Conservation (phyloP, 257 asterid species). For the Solanum boliviense region DNA sequence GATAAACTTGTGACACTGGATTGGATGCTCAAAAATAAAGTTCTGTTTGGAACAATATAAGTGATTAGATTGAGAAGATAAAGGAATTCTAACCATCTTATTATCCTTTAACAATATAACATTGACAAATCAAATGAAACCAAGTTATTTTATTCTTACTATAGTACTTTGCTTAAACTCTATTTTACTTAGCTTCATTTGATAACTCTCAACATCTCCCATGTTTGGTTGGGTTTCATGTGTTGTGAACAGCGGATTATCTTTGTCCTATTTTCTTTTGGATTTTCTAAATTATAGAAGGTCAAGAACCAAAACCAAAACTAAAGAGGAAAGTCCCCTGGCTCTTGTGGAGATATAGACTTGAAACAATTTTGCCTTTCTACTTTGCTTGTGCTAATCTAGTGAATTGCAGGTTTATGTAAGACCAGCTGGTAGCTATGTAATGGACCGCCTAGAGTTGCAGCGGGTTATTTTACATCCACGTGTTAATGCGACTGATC, state of each 20-base stretch:
- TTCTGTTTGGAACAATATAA: background rate
- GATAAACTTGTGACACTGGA: background rate
- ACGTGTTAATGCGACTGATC: constrained; percentile 43
- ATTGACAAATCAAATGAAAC: background rate
- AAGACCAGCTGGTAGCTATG: constrained; percentile 95
- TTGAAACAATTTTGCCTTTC: constrained; percentile 11
- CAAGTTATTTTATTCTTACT: background rate
- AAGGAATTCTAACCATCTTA: background rate
- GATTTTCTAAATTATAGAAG: background rate
- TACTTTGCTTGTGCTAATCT: constrained; percentile 3
- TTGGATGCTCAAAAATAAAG: background rate
- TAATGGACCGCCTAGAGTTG: constrained; percentile 88
- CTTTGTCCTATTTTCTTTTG: background rate
- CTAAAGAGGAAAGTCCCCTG: background rate
- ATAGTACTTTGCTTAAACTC: background rate
- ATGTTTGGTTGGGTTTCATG: background rate
- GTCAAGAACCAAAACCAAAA: background rate
- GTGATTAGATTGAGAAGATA: background rate
- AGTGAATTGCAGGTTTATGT: constrained; percentile 62
- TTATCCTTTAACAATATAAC: background rate
- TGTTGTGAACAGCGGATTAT: background rate
- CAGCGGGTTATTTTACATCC: constrained; percentile 69
- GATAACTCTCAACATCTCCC: background rate
- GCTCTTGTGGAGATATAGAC: constrained; percentile 13
- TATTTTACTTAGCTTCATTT: background rate